These are phyloP conservation scores for Russula sp. DNA, from an alignment of 768 basidiomycete species.

Conservation along the genomic window DNA sequence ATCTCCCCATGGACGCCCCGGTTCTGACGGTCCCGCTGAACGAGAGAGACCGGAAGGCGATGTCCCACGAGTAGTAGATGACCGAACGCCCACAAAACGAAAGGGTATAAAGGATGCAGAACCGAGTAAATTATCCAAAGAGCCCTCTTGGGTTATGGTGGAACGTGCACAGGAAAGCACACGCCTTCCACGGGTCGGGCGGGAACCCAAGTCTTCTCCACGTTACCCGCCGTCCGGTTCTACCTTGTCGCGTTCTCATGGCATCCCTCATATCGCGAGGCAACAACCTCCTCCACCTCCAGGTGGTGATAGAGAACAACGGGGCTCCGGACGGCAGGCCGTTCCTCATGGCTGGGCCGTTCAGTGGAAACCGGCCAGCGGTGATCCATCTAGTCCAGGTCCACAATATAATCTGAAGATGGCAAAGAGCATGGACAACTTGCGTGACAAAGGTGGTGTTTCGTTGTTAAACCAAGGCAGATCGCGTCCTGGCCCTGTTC, in stretches of 20 bases:
- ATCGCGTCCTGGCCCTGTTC: constrained; percentile 7
- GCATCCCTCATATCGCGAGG: constrained; percentile 24
- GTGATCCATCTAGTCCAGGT: constrained; percentile 16
- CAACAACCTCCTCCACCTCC: constrained; percentile 18
- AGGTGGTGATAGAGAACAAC: constrained; percentile 20
- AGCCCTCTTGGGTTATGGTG: constrained; percentile 16
- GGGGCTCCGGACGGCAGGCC: constrained; percentile 32
- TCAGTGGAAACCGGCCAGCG: constrained; percentile 34
- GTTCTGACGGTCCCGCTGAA: constrained; percentile 47
- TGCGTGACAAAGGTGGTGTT: constrained; percentile 14
- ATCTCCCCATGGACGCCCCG: constrained; percentile 36
- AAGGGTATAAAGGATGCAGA: constrained; percentile 11
- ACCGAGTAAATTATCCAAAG: constrained; percentile 8
- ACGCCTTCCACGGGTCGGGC: constrained; percentile 11
- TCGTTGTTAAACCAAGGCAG: constrained; percentile 5
- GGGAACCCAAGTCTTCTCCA: constrained; percentile 19
- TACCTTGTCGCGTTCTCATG: constrained; percentile 6
- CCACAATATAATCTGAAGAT: constrained; percentile 18
- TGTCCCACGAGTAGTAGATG: constrained; percentile 3
- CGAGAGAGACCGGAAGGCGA: constrained; percentile 31
- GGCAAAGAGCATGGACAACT: constrained; percentile 22
- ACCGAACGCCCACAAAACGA: constrained; percentile 7
- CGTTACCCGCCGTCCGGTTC: constrained; percentile 14
- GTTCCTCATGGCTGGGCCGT: constrained; percentile 43
- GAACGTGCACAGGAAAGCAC: not conserved